Base-by-base conservation (phyloP, 768 basidiomycete species). In the Lepiota venenata region DNA sequence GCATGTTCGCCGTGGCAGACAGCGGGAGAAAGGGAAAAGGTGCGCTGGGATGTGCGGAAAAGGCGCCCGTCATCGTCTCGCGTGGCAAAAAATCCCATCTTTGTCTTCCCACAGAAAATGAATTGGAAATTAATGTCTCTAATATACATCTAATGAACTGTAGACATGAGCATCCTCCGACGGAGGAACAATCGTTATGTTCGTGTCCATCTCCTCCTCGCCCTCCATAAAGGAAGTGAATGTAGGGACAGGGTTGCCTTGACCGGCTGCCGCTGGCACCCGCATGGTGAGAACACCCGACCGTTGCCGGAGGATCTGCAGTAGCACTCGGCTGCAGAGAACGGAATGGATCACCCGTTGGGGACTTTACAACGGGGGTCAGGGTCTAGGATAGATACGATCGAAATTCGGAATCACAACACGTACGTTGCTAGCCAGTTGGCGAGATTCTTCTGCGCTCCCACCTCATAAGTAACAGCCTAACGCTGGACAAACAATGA, bases 291-390 rank as follows among this genome's bases (percentile, higher is more conserved):
- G 55, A 9, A 60, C 25, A 20, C 55, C 48, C 22, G 60, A 51
- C 25, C 67, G 66, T 60, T 67, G 67, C 18, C 67, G 65, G 9
- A 71, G 62, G 39, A 78, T 75, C 29, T 71, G 65, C 38, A 78
- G 62, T 4, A 78, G 66, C 16, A 76, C 73, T 21, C 75, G 71
- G 27, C 62, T 74, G 60, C 72, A 74, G 38, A 76, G 60, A 11
- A 76, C 63, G 12, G 73, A 74, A 59, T 76, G 75, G n/a, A 76
- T 57, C 22, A 75, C 72, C 32, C 74, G 71, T 58, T 76, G 75
- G 4, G 72, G 72, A 12, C 73, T 76, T 36, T 11, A 22, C 15
- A 2, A 43, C 25, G 25, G 25, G 6, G 18, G 21, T 22, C 40
- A 43, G 15, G 36, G 35, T 10, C 21, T 3, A 21, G 3, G 44